Base-by-base conservation (phyloP, 371 early-diverging fungal species). In the Circinella minor region DNA sequence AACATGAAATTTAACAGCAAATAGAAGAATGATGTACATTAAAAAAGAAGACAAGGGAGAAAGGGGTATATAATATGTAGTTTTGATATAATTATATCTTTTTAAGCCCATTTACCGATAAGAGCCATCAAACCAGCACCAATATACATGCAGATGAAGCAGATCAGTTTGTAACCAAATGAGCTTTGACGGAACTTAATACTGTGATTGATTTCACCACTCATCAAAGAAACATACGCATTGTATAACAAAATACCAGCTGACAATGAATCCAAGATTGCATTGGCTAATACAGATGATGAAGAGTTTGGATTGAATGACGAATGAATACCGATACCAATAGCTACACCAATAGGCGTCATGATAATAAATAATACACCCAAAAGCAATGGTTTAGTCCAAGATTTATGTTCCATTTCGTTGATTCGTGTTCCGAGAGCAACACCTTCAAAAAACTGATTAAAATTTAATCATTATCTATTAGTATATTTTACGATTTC, bases 101-200 rank as follows among this genome's bases (percentile, higher is more conserved):
- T 17, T 73, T 82, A 91, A 1, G 90, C 90, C 90, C 90, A 92
- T 55, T 80, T 78, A 55, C 92, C 93, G 61, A 93, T 80, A 36
- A 90, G 66, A 0, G 92, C 87, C 93, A 93, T 93, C 51, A 81
- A 47, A 10, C 69, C 81, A 20, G 89, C 90, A 39, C 92, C 93
- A 39, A 86, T 36, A 70, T 87, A 89, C 74, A 78, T 70, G 54
- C 73, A 67, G 11, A 75, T 6, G 17, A 74, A 71, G 37, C 73
- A 78, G 3, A 62, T 36, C 17, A 67, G 9, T 55, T 78, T 78
- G 39, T 67, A 55, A 0, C 1, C 1, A 17, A 67, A 36, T 5
- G 69, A n/a, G 0, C 55, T 60, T 18, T 49, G 48, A 3, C 66
- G 55, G 54, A 78, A 74, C 17, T 66, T 51, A 10, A 63, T 43